A percentile compares a stretch with the other conserved stretches of the same genome.
phyloP scores from a whole-genome alignment of 2,329 filamentous ascomycete species.

The Pestalotiopsis fici region DNA sequence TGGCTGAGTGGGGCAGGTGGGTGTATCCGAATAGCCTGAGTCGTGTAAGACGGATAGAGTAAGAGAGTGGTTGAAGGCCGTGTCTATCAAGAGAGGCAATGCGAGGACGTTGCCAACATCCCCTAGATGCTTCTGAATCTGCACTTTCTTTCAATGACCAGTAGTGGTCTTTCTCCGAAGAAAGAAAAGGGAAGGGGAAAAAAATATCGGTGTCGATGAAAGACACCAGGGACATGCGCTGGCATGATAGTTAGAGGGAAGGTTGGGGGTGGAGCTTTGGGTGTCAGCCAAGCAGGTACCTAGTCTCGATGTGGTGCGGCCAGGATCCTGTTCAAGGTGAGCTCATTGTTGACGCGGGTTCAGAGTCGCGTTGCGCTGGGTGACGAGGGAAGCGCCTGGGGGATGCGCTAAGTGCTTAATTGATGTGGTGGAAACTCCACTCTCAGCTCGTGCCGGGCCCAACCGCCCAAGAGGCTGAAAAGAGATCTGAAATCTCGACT shows the following conservation, averaged over 20 bases:
- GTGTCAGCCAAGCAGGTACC: background rate
- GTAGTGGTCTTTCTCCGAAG: background rate
- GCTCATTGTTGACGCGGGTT: conserved; percentile 8
- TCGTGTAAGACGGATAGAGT: background rate
- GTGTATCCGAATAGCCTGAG: background rate
- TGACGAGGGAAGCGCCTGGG: background rate
- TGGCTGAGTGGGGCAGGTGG: background rate
- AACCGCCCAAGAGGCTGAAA: background rate
- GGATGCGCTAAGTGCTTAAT: background rate
- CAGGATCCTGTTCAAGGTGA: background rate
- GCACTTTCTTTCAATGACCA: background rate
- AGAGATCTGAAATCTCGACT: background rate
- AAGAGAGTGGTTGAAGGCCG: background rate
- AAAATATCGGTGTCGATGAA: background rate
- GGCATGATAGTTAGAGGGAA: background rate
- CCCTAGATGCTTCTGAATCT: background rate
- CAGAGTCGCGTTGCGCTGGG: conserved; percentile 5
- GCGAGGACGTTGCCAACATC: background rate
- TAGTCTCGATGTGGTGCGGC: background rate
- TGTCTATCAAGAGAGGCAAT: background rate
- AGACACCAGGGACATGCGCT: background rate
- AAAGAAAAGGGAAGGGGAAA: background rate
- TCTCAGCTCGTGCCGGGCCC: background rate
- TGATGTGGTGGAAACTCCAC: background rate
- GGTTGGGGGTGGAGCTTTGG: background rate